These are phyloP conservation scores for Fusarium sp. DNA, from an alignment of 2,329 filamentous ascomycete genomes.

Conservation along the genomic window DNA sequence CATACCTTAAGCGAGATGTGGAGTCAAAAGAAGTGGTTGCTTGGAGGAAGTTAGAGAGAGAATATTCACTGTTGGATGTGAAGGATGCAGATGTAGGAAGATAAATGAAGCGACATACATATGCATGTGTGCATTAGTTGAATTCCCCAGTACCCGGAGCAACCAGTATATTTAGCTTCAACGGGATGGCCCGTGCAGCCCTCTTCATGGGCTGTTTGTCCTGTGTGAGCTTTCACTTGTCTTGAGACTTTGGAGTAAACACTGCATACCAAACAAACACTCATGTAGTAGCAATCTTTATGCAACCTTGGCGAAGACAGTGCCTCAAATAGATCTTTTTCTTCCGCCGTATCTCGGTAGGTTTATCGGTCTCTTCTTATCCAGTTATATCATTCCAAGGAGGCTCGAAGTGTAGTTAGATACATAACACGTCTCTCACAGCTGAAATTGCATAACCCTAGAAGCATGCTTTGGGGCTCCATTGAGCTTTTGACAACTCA, in stretches of 20 bases:
- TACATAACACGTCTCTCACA: not conserved
- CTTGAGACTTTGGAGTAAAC: not conserved
- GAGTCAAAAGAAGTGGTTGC: not conserved
- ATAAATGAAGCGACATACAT: slow-evolving; percentile 1
- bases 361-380: not conserved
- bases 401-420: not conserved
- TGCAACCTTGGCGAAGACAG: not conserved
- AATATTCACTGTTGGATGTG: not conserved
- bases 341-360: not conserved
- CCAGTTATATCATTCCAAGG: not conserved
- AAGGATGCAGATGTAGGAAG: slow-evolving; percentile 2
- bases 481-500: no score
- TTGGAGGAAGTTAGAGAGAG: not conserved
- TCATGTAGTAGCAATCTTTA: not conserved
- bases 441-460: no score
- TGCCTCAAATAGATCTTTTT: not conserved
- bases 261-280: not conserved
- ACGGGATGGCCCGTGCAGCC: slow-evolving; percentile 7
- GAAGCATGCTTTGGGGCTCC: no score
- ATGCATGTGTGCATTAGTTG: not conserved
- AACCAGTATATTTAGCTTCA: not conserved
- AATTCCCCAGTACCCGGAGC: not conserved
- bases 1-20: not conserved
- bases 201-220: not conserved
- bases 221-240: not conserved